Conservation (phyloP, 2,329 filamentous ascomycete genomes). For the Pseudogymnoascus sp. region DNA sequence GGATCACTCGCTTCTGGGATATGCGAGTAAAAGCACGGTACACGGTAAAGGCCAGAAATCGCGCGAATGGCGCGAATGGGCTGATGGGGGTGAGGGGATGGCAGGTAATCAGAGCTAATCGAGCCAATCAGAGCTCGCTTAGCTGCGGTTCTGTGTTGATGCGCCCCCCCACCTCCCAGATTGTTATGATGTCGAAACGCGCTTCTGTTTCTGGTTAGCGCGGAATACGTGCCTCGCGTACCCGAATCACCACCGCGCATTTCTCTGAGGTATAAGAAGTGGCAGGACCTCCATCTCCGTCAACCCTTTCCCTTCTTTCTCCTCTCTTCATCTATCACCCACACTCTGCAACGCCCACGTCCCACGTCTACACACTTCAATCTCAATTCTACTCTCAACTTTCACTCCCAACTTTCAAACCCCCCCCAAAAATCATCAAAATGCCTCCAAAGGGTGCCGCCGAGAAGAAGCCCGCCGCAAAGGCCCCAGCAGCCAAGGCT, state of each 20-base stretch:
- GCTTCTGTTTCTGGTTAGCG: constrained; percentile 7
- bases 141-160: background rate
- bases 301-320: constrained; percentile 16
- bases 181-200: constrained; percentile 11
- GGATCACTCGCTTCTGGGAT: constrained; percentile 12
- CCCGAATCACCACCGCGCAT: constrained; percentile 10
- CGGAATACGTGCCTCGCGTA: constrained; percentile 7
- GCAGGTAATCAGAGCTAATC: background rate
- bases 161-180: background rate
- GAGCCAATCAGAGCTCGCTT: constrained; percentile 7
- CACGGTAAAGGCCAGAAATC: constrained; percentile 11
- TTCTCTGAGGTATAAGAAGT: constrained; percentile 13
- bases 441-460: constrained; percentile 92
- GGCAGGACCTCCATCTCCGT: constrained; percentile 8
- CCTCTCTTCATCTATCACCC: constrained; percentile 27
- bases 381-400: constrained; percentile 28
- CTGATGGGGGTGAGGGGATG: constrained; percentile 20
- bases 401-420: constrained; percentile 18
- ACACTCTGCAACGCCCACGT: constrained; percentile 14
- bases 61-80: constrained; percentile 13
- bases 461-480: constrained; percentile 97
- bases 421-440: constrained; percentile 38
- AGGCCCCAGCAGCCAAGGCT: constrained; percentile 77
- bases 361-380: constrained; percentile 12
- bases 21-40: background rate